Conservation (phyloP, 2,329 filamentous ascomycete genomes). For the Monosporascus sp. region DNA sequence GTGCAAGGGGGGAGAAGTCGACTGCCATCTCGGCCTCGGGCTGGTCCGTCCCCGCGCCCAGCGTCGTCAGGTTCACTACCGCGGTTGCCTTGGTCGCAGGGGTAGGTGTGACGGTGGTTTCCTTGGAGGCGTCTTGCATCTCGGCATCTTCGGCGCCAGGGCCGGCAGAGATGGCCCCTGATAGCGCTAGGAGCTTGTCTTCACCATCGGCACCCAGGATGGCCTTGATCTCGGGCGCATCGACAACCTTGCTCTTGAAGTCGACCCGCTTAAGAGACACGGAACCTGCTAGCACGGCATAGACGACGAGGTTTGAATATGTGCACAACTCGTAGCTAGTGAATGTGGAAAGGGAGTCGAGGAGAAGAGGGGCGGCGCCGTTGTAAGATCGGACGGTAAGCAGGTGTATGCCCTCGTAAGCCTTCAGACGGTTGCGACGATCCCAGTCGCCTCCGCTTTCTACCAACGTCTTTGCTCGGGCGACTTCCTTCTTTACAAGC, state of each 20-base stretch:
- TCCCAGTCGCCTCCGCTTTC: constrained; percentile 98
- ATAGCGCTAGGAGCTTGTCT: constrained; percentile 78
- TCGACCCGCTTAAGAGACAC: constrained; percentile 94
- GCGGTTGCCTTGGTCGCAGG: constrained; percentile 49
- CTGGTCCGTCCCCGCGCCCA: constrained; percentile 65
- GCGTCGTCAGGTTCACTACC: constrained; percentile 81
- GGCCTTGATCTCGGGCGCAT: constrained; percentile 96
- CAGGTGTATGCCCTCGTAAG: constrained; percentile 91
- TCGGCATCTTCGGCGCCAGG: constrained; percentile 71
- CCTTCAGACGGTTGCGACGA: constrained; percentile 94
- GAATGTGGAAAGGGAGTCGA: constrained; percentile 96
- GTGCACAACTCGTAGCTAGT: constrained; percentile 98
- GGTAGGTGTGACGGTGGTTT: constrained; percentile 41
- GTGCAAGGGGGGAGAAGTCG: constrained; percentile 83
- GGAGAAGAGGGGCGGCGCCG: constrained; percentile 81
- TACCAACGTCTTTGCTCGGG: constrained; percentile 82
- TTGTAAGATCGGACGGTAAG: constrained; percentile 90
- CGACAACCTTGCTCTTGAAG: constrained; percentile 98
- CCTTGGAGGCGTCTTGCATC: constrained; percentile 55
- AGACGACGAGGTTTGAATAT: constrained; percentile 90
- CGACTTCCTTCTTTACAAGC: constrained; percentile 88
- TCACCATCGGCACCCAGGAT: constrained; percentile 79
- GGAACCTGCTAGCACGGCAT: constrained; percentile 90
- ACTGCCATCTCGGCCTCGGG: constrained; percentile 75
- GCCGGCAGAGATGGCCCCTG: constrained; percentile 74